Evolutionary conservation across 2,329 filamentous ascomycete species (phyloP).

Genomic region (Chaetomium sp.): DNA sequence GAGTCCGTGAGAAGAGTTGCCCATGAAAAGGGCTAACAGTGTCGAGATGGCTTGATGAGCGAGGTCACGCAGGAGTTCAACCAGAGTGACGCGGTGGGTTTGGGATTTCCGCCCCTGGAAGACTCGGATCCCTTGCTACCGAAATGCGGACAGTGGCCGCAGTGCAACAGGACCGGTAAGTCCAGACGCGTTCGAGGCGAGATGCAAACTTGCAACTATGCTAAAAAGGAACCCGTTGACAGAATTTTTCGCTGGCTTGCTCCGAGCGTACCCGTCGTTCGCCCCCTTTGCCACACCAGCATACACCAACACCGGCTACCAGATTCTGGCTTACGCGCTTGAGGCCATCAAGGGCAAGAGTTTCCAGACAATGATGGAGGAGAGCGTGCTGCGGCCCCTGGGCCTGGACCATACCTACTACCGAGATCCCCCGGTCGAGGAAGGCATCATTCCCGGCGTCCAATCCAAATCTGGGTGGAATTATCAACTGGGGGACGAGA

Average conservation of each 20-base stretch:
- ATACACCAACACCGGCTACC: slow-evolving; percentile 42
- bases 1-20: slow-evolving; percentile 5
- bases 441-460: slow-evolving; percentile 35
- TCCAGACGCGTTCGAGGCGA: background rate
- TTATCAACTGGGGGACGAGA: slow-evolving; percentile 44
- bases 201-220: background rate
- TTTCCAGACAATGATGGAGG: slow-evolving; percentile 37
- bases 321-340: slow-evolving; percentile 44
- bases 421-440: slow-evolving; percentile 25
- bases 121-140: slow-evolving; percentile 30
- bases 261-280: slow-evolving; percentile 40
- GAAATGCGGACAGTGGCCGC: slow-evolving; percentile 28
- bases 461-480: slow-evolving; percentile 38
- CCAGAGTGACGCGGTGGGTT: slow-evolving; percentile 23
- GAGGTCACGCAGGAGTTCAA: slow-evolving; percentile 31
- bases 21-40: background rate
- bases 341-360: slow-evolving; percentile 44
- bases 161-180: slow-evolving; percentile 33
- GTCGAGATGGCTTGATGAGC: slow-evolving; percentile 30
- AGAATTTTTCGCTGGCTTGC: slow-evolving; percentile 36
- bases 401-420: slow-evolving; percentile 39
- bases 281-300: slow-evolving; percentile 40
- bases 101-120: slow-evolving; percentile 34
- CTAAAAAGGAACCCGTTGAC: background rate
- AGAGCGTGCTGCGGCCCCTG: slow-evolving; percentile 40